Conservation (phyloP, 208 protist species). For the Leptomonas pyrrhocoris region DNA sequence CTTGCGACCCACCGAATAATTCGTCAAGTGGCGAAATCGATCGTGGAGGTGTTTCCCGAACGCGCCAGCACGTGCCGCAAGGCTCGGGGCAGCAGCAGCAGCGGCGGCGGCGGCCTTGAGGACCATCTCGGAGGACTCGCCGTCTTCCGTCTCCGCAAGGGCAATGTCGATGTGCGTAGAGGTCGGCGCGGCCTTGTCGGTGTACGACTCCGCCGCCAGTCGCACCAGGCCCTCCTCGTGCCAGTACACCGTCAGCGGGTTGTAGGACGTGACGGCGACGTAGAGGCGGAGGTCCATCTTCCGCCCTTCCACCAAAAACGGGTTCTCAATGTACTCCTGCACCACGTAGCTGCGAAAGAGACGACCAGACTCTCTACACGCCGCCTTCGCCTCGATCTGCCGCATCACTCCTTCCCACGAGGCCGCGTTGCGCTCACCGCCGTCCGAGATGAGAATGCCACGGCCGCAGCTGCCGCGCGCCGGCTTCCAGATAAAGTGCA, state of each 20-base stretch:
- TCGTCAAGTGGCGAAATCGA: slow-evolving; percentile 91
- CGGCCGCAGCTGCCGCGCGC: slow-evolving; percentile 89
- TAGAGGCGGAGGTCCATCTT: slow-evolving; percentile 97
- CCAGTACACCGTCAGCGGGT: slow-evolving; percentile 89
- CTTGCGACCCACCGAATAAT: slow-evolving; percentile 88
- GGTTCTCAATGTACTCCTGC: slow-evolving; percentile 94
- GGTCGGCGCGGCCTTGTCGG: background rate
- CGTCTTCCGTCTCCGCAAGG: background rate
- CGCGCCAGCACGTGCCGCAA: background rate
- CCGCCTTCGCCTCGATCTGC: slow-evolving; percentile 56
- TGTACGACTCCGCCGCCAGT: slow-evolving; percentile 92
- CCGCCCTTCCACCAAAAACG: slow-evolving; percentile 90
- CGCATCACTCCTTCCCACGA: slow-evolving; percentile 59
- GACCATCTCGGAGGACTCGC: background rate
- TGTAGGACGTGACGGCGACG: slow-evolving; percentile 90
- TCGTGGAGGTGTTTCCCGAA: slow-evolving; percentile 13
- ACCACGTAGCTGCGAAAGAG: slow-evolving; percentile 82
- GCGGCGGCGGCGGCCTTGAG: background rate
- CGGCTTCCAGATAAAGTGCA: slow-evolving; percentile 90
- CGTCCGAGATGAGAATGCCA: slow-evolving; percentile 79
- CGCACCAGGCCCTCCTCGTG: slow-evolving; percentile 95
- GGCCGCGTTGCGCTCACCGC: slow-evolving; percentile 39
- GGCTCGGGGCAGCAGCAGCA: background rate
- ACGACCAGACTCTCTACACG: slow-evolving; percentile 17
- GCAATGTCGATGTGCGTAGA: slow-evolving; percentile 3